phyloP scores from a whole-genome alignment of 2,329 filamentous ascomycete species.

The Thielaviopsis cerberus region DNA sequence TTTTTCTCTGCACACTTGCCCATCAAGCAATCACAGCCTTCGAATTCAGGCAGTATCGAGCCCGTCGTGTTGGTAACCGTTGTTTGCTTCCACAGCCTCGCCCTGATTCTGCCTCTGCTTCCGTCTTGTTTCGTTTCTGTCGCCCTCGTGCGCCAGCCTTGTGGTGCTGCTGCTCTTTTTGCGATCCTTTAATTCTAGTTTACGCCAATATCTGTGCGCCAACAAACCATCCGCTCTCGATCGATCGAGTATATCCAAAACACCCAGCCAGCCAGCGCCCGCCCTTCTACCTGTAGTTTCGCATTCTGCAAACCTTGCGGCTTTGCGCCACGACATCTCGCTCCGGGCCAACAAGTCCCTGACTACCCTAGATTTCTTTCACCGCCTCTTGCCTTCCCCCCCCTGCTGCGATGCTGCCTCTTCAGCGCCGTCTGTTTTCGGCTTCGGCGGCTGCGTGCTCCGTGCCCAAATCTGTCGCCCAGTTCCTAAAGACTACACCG shows the following conservation, averaged over 20 bases:
- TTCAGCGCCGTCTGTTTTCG: conserved; percentile 5
- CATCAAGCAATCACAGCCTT: neutral
- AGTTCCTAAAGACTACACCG: conserved; percentile 35
- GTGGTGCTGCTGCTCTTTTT: neutral
- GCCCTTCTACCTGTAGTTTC: neutral
- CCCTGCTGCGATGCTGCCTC: neutral
- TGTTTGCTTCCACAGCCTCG: neutral
- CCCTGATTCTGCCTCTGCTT: neutral
- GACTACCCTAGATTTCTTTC: neutral
- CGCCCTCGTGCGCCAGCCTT: neutral
- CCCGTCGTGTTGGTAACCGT: neutral
- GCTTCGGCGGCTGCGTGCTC: neutral
- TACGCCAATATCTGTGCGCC: neutral
- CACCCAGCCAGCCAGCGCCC: neutral
- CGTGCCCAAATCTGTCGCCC: conserved; percentile 28
- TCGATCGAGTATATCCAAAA: neutral
- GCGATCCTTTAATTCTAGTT: neutral
- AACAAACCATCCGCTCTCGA: neutral
- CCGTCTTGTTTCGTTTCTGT: neutral
- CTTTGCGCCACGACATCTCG: neutral
- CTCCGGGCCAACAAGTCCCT: neutral
- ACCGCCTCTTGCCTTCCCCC: neutral
- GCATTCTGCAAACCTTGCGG: neutral
- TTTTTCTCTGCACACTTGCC: neutral
- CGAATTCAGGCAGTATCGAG: neutral